phyloP scores from a whole-genome alignment of 2,329 filamentous ascomycete species.

The Phialophora macrospora region DNA sequence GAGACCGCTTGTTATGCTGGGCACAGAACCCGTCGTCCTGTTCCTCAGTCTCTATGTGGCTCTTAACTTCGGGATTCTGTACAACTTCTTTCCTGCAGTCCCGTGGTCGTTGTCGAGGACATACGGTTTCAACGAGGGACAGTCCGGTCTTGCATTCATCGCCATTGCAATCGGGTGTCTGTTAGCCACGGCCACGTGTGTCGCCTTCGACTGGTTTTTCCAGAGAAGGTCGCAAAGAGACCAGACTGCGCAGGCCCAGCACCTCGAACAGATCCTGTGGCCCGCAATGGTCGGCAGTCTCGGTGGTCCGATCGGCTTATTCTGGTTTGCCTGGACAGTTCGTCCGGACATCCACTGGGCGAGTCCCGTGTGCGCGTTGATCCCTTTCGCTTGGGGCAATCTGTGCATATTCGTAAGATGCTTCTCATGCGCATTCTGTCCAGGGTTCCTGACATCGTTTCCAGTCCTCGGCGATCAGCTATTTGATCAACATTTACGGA shows the following conservation, averaged over 20 bases:
- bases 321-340: constrained; percentile 48
- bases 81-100: constrained; percentile 44
- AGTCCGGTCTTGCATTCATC: constrained; percentile 45
- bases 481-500: constrained; percentile 41
- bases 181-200: constrained; percentile 40
- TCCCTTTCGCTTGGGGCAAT: constrained; percentile 39
- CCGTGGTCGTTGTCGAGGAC: constrained; percentile 25
- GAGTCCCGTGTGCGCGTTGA: constrained; percentile 33
- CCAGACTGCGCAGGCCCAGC: background rate
- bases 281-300: constrained; percentile 46
- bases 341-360: constrained; percentile 49
- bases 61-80: constrained; percentile 29
- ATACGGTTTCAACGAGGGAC: constrained; percentile 39
- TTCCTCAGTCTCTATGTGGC: constrained; percentile 22
- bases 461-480: constrained; percentile 50
- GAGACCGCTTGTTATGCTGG: constrained; percentile 19
- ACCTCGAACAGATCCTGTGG: constrained; percentile 44
- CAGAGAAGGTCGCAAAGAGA: constrained; percentile 25
- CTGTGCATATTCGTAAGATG: constrained; percentile 51
- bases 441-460: background rate
- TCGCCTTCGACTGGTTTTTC: constrained; percentile 41
- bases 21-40: constrained; percentile 23
- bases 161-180: constrained; percentile 43
- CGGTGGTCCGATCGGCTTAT: constrained; percentile 13
- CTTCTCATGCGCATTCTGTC: background rate